phyloP scores from a whole-genome alignment of 768 basidiomycete species.

The Mycena polygramma region DNA sequence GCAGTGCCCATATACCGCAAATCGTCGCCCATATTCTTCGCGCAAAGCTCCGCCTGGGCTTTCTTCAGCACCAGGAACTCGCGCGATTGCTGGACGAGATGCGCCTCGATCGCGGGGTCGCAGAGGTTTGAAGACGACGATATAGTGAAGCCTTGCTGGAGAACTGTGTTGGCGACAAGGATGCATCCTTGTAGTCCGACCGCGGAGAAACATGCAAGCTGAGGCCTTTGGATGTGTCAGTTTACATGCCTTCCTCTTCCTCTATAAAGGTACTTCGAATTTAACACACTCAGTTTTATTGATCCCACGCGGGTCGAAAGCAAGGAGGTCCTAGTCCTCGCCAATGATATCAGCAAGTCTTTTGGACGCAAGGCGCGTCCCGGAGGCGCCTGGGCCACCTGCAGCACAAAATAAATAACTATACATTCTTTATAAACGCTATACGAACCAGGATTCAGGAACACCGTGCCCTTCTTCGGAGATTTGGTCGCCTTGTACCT shows the following conservation, averaged over 20 bases:
- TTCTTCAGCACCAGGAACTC: constrained; percentile 41
- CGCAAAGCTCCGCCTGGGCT: constrained; percentile 37
- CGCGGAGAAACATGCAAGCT: constrained; percentile 36
- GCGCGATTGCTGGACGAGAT: constrained; percentile 36
- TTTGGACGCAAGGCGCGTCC: constrained; percentile 33
- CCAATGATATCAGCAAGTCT: constrained; percentile 41
- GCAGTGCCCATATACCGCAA: constrained; percentile 42
- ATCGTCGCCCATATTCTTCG: constrained; percentile 40
- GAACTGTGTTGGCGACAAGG: constrained; percentile 40
- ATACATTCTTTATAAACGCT: background rate
- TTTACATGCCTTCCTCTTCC: background rate
- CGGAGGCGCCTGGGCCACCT: constrained; percentile 46
- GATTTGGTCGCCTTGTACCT: constrained; percentile 36
- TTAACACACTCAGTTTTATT: constrained; percentile 36
- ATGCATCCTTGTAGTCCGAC: constrained; percentile 24
- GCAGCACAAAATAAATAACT: background rate
- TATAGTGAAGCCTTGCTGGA: constrained; percentile 41
- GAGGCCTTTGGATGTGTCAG: constrained; percentile 29
- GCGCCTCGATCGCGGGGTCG: constrained; percentile 27
- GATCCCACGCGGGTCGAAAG: constrained; percentile 47
- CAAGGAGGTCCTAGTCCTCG: constrained; percentile 45
- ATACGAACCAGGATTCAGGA: constrained; percentile 41
- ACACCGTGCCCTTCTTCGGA: constrained; percentile 41
- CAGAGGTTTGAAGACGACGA: constrained; percentile 33
- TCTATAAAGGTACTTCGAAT: too few relatives aligned